Base-by-base conservation (phyloP, 1,284 basidiomycete species). In the Ustilago shanxiensis region DNA sequence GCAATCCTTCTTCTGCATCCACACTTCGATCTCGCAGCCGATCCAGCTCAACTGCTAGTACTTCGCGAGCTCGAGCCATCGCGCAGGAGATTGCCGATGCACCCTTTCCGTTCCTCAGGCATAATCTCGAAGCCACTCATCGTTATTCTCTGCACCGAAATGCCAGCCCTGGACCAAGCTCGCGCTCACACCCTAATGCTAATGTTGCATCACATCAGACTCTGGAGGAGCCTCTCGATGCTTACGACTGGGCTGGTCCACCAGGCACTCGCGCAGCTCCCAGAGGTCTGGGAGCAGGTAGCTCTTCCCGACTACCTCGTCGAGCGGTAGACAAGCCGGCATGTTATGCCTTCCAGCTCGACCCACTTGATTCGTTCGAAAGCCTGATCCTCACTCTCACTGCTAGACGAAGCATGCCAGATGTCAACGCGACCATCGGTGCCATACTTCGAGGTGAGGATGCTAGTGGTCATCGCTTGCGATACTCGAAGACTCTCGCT, bases 291-390 rank as follows among this genome's bases (percentile, higher is more conserved):
- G 31, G 50, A 8, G 47, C 52, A 9, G 29, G 44, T 14, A 24
- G 20, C 28, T 54, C 66, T 9, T 39, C 47, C 13, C 47, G 64
- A 2, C 8, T 50, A 0, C 49, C 62, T 1, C 50, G 62, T 1
- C 58, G 55, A 22, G 68, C 58, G 4, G 54, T 54, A 3, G 51
- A 62, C 28, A 66, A 69, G 28, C 59, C 77, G 5, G 70, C 74
- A 6, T 72, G 70, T 44, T 80, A 80, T 59, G 66, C 72, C 11
- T 79, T 81, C 47, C 80, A 82, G 54, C 80, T 79, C 41, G 80
- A 81, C 24, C 72, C 80, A 1, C 70, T 82, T 22, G 80, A 82
- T 33, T 79, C 77, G 33, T 82, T 82, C 20, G 80, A 82, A 39
- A 71, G 63, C 20, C 75, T 80, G 26, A 80, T 80, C 50, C 68